These are phyloP conservation scores for Tricholoma flavovirens DNA, from an alignment of 768 basidiomycete genomes.

Conservation along the genomic window DNA sequence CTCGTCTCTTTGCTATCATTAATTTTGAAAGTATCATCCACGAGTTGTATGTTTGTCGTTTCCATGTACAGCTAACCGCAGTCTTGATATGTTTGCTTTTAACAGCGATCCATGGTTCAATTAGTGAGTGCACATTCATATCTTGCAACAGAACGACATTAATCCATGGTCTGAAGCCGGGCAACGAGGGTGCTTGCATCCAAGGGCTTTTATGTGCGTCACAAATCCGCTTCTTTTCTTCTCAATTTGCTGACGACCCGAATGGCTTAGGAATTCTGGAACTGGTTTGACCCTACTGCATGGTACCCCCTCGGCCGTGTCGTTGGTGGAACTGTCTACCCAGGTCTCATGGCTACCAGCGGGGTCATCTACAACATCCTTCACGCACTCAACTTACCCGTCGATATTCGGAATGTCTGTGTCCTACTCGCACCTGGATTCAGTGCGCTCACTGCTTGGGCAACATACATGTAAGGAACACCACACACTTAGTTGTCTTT, in stretches of 20 bases:
- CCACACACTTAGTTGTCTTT: not conserved
- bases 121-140: constrained; percentile 58
- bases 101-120: constrained; percentile 98
- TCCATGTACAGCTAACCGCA: not conserved
- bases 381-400: constrained; percentile 84
- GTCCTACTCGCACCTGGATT: constrained; percentile 96
- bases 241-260: not conserved
- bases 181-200: constrained; percentile 88
- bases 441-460: constrained; percentile 93
- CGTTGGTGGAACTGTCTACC: constrained; percentile 97
- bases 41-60: constrained; percentile 73
- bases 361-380: constrained; percentile 95
- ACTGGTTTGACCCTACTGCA: constrained; percentile 99
- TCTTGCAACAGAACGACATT: constrained; percentile 4
- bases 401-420: constrained; percentile 96
- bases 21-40: constrained; percentile 99
- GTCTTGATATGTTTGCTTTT: constrained; percentile 8
- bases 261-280: constrained; percentile 88
- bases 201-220: constrained; percentile 89
- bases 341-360: constrained; percentile 96
- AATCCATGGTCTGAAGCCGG: constrained; percentile 48
- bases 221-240: not conserved
- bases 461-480: constrained; percentile 80
- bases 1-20: constrained; percentile 93
- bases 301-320: constrained; percentile 99